A percentile compares a stretch with the other conserved stretches of the same genome.
Conservation (phyloP, 2,329 filamentous ascomycete species). For the Decorospora gaudefroyi region DNA sequence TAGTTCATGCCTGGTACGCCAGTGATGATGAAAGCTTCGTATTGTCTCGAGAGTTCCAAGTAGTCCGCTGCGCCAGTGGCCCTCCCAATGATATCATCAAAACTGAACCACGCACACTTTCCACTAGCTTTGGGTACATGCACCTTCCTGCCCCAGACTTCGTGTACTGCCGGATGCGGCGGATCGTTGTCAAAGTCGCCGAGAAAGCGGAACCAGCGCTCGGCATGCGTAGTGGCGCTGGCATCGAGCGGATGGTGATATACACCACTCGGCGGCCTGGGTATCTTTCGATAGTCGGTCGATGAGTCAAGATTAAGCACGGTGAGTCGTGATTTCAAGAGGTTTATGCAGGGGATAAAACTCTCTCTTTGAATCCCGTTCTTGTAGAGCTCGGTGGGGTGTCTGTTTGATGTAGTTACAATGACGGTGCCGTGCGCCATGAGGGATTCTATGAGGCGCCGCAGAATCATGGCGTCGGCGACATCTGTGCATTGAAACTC, state of each 20-base stretch:
- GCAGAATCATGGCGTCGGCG: constrained; percentile 96
- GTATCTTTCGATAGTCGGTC: constrained; percentile 97
- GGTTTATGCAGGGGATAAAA: constrained; percentile 92
- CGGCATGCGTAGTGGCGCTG: constrained; percentile 76
- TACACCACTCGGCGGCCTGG: constrained; percentile 86
- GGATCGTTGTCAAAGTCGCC: constrained; percentile 78
- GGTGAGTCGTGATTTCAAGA: constrained; percentile 80
- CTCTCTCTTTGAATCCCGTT: constrained; percentile 96
- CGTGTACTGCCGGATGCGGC: constrained; percentile 77
- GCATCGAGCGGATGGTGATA: constrained; percentile 87
- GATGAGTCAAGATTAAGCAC: constrained; percentile 94
- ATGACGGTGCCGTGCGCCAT: constrained; percentile 98
- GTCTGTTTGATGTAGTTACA: constrained; percentile 95
- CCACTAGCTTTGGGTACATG: constrained; percentile 85
- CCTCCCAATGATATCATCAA: constrained; percentile 85
- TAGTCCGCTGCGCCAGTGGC: constrained; percentile 95
- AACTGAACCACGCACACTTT: constrained; percentile 85
- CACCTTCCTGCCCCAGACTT: constrained; percentile 92
- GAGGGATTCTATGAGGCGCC: constrained; percentile 82
- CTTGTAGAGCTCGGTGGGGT: constrained; percentile 94
- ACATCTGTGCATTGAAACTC: constrained; percentile 99
- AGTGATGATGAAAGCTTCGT: constrained; percentile 90
- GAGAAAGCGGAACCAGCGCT: constrained; percentile 95
- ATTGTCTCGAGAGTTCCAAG: constrained; percentile 84
- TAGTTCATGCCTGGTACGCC: constrained; percentile 91